Evolutionary conservation across 2,329 filamentous ascomycete species (phyloP), one percentile per base, ranked within the genome.

Genomic region (Claviceps pazoutovae): DNA sequence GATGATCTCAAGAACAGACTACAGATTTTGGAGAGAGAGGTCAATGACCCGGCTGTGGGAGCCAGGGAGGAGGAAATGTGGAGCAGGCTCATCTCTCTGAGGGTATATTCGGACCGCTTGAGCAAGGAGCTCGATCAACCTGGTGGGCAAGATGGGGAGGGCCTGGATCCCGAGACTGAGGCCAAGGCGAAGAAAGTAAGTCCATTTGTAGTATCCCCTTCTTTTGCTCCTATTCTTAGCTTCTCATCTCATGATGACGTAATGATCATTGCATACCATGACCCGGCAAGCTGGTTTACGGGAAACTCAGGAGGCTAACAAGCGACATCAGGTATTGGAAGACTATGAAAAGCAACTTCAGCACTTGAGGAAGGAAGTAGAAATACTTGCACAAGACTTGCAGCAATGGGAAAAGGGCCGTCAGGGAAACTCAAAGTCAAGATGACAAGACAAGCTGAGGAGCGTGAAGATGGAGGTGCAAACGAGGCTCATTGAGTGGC

Each of bases 31-130:
- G 84, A 90, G 64, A 79, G 80, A 61, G 73, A 74, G 49, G 79
- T 88, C 30, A 80, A 82, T 56, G 87, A 93, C 61, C 87, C 88
- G 7, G 82, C 82, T 7, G 74, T 91, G 51, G 78, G 79, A 39
- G 86, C 86, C 2, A 74, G 86, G 57, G 83, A 88, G 62, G 88
- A 93, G 66, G 87, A 93, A 71, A 80, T 93, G 45, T 93, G 87
- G 87, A 88, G 86, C 57, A 74, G 87, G 46, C 78, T 93, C 69
- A 83, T 89, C 48, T 78, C 84, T 39, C 71, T 93, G 47, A 74
- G 85, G 56, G 84, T 86, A 55, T 80, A 88, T 57, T 83, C 85
- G 21, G 79, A 83, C 57, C 77, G 81, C 60, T 67, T 94, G 58
- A 83, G 84, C 61, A 80, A 79, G 59, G 86, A 93, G 70, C 75